Conservation (phyloP, 257 asterid species). For the Solanum tacnaense region DNA sequence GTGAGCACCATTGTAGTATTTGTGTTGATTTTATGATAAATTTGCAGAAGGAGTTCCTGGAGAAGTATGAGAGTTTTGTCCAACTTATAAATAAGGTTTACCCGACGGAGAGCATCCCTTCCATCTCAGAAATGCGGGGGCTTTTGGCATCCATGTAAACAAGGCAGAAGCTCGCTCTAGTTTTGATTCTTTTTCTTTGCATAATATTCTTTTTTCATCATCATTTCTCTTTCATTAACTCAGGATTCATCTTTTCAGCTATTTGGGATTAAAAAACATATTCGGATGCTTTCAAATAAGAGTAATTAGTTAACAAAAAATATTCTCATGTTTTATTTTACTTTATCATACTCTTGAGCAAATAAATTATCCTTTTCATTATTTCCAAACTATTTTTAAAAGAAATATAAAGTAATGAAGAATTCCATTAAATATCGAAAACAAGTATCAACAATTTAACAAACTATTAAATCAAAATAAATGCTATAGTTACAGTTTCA, state of each 20-base stretch:
- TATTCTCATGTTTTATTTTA: background rate
- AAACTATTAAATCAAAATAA: too few relatives aligned
- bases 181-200: background rate
- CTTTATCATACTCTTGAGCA: background rate
- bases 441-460: background rate
- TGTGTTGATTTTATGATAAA: background rate
- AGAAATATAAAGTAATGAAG: background rate
- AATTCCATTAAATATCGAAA: background rate
- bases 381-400: background rate
- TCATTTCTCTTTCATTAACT: background rate
- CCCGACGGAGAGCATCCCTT: slow-evolving; percentile 74
- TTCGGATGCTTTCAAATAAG: too few relatives aligned
- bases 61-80: slow-evolving; percentile 76
- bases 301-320: background rate
- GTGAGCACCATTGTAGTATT: background rate
- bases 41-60: slow-evolving; percentile 82
- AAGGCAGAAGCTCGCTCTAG: background rate
- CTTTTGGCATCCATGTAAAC: slow-evolving; percentile 68
- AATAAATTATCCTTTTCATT: background rate
- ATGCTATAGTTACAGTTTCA: background rate
- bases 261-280: background rate
- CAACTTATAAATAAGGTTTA: slow-evolving; percentile 73
- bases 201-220: background rate
- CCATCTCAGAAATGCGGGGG: slow-evolving; percentile 61
- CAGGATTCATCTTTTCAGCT: background rate